phyloP scores from a whole-genome alignment of 2,329 filamentous ascomycete species.

The Fusarium musae region DNA sequence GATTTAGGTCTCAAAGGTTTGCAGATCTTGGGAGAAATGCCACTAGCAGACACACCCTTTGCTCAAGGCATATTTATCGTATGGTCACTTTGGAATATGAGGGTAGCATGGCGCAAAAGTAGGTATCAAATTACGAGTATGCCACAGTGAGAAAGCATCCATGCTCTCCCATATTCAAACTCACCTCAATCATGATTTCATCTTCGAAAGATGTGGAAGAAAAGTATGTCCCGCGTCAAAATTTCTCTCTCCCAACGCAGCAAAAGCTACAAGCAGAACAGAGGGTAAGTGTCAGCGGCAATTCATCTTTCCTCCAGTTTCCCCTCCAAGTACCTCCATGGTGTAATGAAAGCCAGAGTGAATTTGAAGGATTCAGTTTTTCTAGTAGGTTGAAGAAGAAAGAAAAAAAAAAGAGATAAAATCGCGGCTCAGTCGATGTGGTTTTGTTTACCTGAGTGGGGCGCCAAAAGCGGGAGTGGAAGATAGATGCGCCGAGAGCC shows the following conservation, averaged over 20 bases:
- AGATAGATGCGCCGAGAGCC: slow-evolving; percentile 40
- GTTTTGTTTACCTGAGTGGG: slow-evolving; percentile 31
- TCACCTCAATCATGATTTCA: neutral
- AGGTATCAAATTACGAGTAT: no score
- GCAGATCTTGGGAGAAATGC: neutral
- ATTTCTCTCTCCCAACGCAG: slow-evolving; percentile 53
- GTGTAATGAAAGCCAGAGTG: slow-evolving; percentile 71
- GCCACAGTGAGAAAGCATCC: neutral
- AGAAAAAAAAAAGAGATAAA: slow-evolving; percentile 43
- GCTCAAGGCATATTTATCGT: no score
- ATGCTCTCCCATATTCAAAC: neutral
- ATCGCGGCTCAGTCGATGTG: neutral
- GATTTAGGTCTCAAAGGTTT: neutral
- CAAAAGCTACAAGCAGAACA: slow-evolving; percentile 52
- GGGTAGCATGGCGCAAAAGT: no score
- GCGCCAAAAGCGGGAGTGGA: slow-evolving; percentile 34
- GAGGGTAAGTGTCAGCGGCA: slow-evolving; percentile 61
- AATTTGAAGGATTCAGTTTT: slow-evolving; percentile 69
- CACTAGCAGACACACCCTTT: neutral
- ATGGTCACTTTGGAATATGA: neutral
- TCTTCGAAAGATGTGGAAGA: neutral
- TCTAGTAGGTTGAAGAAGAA: slow-evolving; percentile 57
- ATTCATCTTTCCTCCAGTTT: slow-evolving; percentile 75
- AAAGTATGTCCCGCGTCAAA: slow-evolving; percentile 50
- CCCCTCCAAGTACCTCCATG: slow-evolving; percentile 71